Conservation (phyloP, 768 basidiomycete genomes). For the Lentinula boryana region DNA sequence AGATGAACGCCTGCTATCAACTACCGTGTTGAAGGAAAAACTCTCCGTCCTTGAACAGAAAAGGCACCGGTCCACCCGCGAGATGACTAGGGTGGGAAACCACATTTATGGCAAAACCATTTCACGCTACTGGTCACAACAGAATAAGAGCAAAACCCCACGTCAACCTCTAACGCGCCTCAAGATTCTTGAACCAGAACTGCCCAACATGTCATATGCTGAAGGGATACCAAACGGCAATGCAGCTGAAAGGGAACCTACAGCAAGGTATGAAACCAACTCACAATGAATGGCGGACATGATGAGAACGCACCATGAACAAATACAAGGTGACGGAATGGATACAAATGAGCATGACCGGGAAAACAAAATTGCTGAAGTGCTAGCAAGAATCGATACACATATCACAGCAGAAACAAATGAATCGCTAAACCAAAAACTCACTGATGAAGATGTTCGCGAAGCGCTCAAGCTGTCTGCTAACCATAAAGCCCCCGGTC, state of each 20-base stretch:
- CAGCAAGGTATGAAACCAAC: not conserved
- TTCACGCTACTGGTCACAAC: conserved; percentile 14
- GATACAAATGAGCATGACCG: not conserved
- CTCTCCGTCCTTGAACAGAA: not conserved
- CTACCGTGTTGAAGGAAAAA: not conserved
- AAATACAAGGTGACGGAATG: not conserved
- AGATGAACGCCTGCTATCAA: not conserved
- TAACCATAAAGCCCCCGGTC: not conserved
- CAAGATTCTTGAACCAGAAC: fast-evolving
- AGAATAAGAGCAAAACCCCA: conserved; percentile 5
- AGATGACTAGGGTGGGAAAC: conserved; percentile 8
- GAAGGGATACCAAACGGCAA: not conserved
- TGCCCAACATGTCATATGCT: not conserved
- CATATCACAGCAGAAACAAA: not conserved
- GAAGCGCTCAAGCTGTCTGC: not conserved
- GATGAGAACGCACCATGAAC: not conserved
- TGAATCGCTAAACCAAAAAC: not conserved
- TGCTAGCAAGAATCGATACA: not conserved
- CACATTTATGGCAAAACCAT: conserved; percentile 11
- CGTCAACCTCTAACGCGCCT: conserved; percentile 17
- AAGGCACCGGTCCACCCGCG: not conserved
- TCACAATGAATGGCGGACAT: not conserved
- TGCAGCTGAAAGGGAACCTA: conserved; percentile 3
- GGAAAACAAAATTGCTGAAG: not conserved
- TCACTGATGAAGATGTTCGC: not conserved